Conservation (phyloP, 2,329 filamentous ascomycete genomes). For the Trichoderma endophyticum region DNA sequence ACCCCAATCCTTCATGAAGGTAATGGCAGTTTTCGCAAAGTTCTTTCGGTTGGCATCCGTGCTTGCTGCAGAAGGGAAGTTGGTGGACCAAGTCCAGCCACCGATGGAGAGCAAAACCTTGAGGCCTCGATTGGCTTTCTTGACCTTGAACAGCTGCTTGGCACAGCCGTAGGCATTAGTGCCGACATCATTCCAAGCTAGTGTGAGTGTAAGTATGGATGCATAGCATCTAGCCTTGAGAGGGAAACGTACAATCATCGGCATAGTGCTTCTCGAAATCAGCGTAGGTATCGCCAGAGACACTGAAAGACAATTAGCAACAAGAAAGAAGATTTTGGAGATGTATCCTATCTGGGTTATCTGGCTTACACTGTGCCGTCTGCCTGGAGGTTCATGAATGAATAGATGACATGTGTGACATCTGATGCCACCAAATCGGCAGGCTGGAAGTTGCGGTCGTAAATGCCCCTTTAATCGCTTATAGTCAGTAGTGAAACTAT, state of each 20-base stretch:
- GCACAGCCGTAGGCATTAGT: constrained; percentile 77
- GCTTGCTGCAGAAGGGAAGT: constrained; percentile 67
- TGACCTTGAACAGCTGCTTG: constrained; percentile 75
- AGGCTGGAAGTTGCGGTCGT: constrained; percentile 70
- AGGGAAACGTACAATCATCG: constrained; percentile 53
- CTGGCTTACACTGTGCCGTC: constrained; percentile 66
- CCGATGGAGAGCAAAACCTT: constrained; percentile 80
- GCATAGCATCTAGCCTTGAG: neutral
- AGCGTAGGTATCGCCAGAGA: constrained; percentile 65
- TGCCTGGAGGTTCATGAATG: constrained; percentile 72
- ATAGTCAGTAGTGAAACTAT: neutral
- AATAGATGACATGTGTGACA: constrained; percentile 74
- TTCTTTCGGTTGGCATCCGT: constrained; percentile 57
- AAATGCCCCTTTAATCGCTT: constrained; percentile 60
- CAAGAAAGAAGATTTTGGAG: neutral
- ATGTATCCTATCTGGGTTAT: neutral
- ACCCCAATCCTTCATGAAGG: constrained; percentile 70
- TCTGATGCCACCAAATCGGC: constrained; percentile 65
- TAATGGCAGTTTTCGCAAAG: constrained; percentile 69
- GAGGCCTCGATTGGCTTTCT: constrained; percentile 72
- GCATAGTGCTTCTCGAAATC: constrained; percentile 72
- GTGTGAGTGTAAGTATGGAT: constrained; percentile 3
- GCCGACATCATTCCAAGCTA: constrained; percentile 58
- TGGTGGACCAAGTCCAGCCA: constrained; percentile 78
- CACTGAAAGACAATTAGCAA: constrained; percentile 35